Conservation (phyloP, 1,284 basidiomycete species). For the Somion occarium region DNA sequence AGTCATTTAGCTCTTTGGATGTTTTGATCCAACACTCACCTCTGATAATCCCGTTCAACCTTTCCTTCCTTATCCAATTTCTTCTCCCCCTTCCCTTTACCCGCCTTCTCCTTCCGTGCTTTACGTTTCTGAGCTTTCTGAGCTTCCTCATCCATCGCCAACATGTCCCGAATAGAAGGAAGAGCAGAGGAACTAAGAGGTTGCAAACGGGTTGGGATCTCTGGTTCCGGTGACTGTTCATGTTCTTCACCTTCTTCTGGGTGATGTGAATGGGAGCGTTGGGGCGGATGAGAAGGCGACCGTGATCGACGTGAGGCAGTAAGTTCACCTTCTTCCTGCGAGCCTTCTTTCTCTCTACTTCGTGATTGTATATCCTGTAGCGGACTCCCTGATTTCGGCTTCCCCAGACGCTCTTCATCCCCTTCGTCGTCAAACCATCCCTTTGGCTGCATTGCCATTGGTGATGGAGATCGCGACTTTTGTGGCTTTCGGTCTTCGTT, state of each 20-base stretch:
- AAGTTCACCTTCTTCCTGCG: not conserved
- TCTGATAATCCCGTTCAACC: conserved; percentile 47
- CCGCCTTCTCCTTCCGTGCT: conserved; percentile 62
- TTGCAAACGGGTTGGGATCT: conserved; percentile 48
- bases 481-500: conserved; percentile 25
- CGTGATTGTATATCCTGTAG: not conserved
- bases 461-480: too few species aligned
- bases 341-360: not conserved
- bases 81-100: conserved; percentile 32
- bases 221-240: conserved; percentile 25
- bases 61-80: conserved; percentile 18
- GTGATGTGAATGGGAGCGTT: conserved; percentile 7
- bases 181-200: conserved; percentile 71
- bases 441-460: not conserved
- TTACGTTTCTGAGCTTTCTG: conserved; percentile 60
- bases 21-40: conserved; percentile 20
- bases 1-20: not conserved
- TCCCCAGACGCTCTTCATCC: conserved; percentile 2
- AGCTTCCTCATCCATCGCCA: conserved; percentile 68
- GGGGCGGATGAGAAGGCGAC: conserved; percentile 12
- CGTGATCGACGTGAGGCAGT: conserved; percentile 5
- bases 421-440: conserved; percentile 15
- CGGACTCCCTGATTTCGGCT: conserved; percentile 1
- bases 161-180: conserved; percentile 75
- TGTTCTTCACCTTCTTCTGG: conserved; percentile 28